These are phyloP conservation scores for Tylopilus sp. DNA, from an alignment of 1,284 basidiomycete species.

Conservation along the genomic window DNA sequence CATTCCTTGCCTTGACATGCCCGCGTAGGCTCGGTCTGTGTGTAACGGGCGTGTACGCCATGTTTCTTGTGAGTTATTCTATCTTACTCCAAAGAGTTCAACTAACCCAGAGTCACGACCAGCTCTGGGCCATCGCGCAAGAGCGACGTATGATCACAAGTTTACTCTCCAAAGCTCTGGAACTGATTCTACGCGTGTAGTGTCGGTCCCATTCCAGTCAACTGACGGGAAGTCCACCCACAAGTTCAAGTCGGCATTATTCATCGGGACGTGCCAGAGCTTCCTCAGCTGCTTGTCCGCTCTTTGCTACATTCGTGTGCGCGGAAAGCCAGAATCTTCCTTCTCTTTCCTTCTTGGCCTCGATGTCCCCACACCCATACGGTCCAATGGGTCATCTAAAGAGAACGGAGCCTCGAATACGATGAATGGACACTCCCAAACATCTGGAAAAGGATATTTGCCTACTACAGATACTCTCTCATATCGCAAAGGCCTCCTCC, in stretches of 20 bases:
- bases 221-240: conserved; percentile 60
- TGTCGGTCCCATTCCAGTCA: conserved; percentile 79
- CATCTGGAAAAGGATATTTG: conserved; percentile 34
- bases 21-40: conserved; percentile 57
- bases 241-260: conserved; percentile 84
- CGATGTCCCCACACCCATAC: conserved; percentile 15
- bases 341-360: conserved; percentile 59
- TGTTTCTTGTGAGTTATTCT: conserved; percentile 61
- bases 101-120: conserved; percentile 11
- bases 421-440: conserved; percentile 22
- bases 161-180: neutral
- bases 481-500: conserved; percentile 52
- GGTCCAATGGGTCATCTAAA: conserved; percentile 28
- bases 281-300: conserved; percentile 77
- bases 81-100: conserved; percentile 2
- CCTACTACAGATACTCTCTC: conserved; percentile 41
- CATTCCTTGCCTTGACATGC: neutral
- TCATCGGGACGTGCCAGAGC: conserved; percentile 87
- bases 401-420: conserved; percentile 26
- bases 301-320: conserved; percentile 72
- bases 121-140: conserved; percentile 87
- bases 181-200: conserved; percentile 38
- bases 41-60: conserved; percentile 69
- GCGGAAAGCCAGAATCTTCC: conserved; percentile 52
- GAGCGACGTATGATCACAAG: conserved; percentile 67